Conservation (phyloP, 306 rosid genomes). For the Glycyrrhiza uralensis region DNA sequence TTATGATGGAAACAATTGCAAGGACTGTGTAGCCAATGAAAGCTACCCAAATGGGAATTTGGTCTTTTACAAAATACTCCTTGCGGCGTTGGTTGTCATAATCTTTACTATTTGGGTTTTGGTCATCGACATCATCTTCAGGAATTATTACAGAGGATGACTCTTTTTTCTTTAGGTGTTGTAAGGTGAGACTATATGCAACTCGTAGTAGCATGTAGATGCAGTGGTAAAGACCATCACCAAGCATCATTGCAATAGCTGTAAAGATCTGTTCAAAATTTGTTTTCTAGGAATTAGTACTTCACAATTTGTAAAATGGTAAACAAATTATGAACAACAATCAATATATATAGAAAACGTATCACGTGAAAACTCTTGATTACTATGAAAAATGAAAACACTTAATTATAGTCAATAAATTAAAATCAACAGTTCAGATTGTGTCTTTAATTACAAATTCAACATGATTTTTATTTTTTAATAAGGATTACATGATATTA, state of each 20-base stretch:
- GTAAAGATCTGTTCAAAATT: constrained; percentile 45
- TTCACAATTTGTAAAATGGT: background rate
- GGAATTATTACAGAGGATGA: background rate
- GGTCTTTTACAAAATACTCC: constrained; percentile 53
- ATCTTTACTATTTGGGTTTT: background rate
- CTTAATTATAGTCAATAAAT: too few species aligned
- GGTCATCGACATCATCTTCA: background rate
- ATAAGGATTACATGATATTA: too few species aligned
- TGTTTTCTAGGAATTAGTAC: background rate
- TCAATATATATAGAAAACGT: too few species aligned
- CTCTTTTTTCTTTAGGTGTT: background rate
- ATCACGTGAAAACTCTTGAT: too few species aligned
- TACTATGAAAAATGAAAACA: too few species aligned
- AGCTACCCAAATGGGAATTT: constrained; percentile 58
- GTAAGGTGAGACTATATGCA: constrained; percentile 24
- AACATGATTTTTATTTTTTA: too few species aligned
- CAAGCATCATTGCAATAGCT: constrained; percentile 74
- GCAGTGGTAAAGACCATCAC: constrained; percentile 75
- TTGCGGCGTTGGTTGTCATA: constrained; percentile 40
- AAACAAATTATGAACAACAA: too few species aligned
- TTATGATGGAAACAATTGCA: constrained; percentile 42
- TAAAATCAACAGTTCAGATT: too few species aligned
- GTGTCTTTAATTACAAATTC: too few species aligned
- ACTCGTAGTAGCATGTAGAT: constrained; percentile 46
- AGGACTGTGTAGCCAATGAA: constrained; percentile 40